A percentile compares a stretch with the other conserved stretches of the same genome.
Conservation (phyloP, 208 protist genomes). For the Trypanosoma avium region DNA sequence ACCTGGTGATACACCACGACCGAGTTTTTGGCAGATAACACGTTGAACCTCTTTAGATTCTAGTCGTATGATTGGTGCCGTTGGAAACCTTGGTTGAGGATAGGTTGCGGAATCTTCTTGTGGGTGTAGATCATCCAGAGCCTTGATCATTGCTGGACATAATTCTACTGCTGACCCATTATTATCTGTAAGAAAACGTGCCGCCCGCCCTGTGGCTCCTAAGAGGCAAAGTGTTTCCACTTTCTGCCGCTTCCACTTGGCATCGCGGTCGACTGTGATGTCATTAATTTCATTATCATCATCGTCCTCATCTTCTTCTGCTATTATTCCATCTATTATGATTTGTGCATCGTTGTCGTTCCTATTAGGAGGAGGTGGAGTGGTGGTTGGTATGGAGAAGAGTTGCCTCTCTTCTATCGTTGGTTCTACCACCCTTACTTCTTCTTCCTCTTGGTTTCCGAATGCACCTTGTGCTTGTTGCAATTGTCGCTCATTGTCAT, state of each 20-base stretch:
- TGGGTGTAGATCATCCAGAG: slow-evolving; percentile 9
- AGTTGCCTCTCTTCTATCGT: too few species aligned
- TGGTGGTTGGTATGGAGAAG: too few species aligned
- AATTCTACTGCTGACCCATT: background rate
- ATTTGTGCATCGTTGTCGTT: too few species aligned
- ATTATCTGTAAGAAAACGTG: slow-evolving; percentile 14
- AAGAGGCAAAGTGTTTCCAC: slow-evolving; percentile 15
- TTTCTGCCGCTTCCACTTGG: too few species aligned
- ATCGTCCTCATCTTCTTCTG: too few species aligned
- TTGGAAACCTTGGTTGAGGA: background rate
- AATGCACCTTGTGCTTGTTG: too few species aligned
- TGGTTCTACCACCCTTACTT: too few species aligned
- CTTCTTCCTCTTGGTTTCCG: too few species aligned
- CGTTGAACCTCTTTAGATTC: slow-evolving; percentile 5
- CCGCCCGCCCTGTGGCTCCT: slow-evolving; percentile 21
- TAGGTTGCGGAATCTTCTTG: slow-evolving; percentile 1
- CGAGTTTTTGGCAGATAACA: slow-evolving; percentile 11
- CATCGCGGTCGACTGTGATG: too few species aligned
- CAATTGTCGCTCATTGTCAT: too few species aligned
- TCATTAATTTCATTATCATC: background rate
- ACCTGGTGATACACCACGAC: slow-evolving; percentile 19
- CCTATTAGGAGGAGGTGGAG: too few species aligned
- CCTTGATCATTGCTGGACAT: background rate
- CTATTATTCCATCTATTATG: too few species aligned
- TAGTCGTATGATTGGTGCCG: background rate